Conservation (phyloP, 176 grass and related monocot genomes). For the Juncus inflexus region DNA sequence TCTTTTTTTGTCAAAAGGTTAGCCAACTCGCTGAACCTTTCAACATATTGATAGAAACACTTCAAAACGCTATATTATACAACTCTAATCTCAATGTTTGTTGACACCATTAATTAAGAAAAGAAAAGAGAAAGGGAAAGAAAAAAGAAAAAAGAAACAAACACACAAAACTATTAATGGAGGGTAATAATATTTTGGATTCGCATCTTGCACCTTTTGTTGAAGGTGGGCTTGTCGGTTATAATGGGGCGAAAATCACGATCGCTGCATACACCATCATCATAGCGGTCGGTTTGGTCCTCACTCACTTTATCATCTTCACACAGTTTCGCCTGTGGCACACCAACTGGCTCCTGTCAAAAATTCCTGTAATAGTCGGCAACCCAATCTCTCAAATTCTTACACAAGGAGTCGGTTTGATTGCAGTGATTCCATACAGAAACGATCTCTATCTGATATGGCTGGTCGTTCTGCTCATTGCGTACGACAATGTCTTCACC, state of each 20-base stretch:
- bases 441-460: conserved; percentile 14
- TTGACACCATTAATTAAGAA: too few relatives aligned
- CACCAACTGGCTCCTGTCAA: neutral
- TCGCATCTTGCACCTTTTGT: too few relatives aligned
- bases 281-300: neutral
- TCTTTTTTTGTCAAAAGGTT: too few relatives aligned
- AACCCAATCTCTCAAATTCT: neutral
- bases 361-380: neutral
- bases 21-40: too few relatives aligned
- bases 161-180: too few relatives aligned
- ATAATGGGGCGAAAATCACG: neutral
- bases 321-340: conserved; percentile 20
- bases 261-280: neutral
- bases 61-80: too few relatives aligned
- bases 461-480: conserved; percentile 2
- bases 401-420: neutral
- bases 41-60: too few relatives aligned
- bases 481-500: conserved; percentile 9
- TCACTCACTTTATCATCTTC: neutral
- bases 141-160: too few relatives aligned
- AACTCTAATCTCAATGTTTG: too few relatives aligned
- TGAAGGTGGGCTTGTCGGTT: too few relatives aligned
- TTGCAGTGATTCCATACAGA: neutral
- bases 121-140: too few relatives aligned
- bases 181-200: too few relatives aligned